Conservation (phyloP, 2,329 filamentous ascomycete genomes). For the Coniochaeta pulveracea region DNA sequence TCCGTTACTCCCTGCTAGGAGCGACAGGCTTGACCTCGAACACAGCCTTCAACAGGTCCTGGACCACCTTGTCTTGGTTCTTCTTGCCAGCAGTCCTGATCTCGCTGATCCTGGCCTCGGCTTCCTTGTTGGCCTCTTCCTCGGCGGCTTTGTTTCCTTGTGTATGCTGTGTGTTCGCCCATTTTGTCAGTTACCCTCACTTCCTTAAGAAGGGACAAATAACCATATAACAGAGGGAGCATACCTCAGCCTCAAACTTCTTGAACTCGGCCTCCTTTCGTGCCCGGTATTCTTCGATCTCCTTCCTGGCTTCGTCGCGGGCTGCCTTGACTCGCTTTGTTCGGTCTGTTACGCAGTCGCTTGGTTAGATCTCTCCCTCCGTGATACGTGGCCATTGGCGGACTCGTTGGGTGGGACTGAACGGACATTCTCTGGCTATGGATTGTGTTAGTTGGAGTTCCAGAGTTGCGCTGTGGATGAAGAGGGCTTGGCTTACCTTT, state of each 20-base stretch:
- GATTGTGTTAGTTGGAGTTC: slow-evolving; percentile 16
- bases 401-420: not conserved
- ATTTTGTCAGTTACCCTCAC: slow-evolving; percentile 1
- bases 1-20: slow-evolving; percentile 19
- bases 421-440: slow-evolving; percentile 13
- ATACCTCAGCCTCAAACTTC: slow-evolving; percentile 70
- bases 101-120: slow-evolving; percentile 68
- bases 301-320: slow-evolving; percentile 91
- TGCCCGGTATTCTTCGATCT: slow-evolving; percentile 86
- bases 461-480: slow-evolving; percentile 1
- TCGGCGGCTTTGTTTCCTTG: slow-evolving; percentile 78
- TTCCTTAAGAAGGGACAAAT: not conserved
- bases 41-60: slow-evolving; percentile 75
- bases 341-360: slow-evolving; percentile 47
- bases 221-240: slow-evolving; percentile 3
- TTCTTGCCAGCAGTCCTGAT: slow-evolving; percentile 74
- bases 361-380: not conserved
- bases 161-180: slow-evolving; percentile 54
- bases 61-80: slow-evolving; percentile 67
- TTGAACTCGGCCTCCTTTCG: slow-evolving; percentile 92
- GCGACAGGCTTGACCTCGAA: slow-evolving; percentile 67
- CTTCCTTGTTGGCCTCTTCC: slow-evolving; percentile 68
- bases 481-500: slow-evolving; percentile 56
- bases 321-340: slow-evolving; percentile 97
- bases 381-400: slow-evolving; percentile 9